These are phyloP conservation scores for Coccomyxa sp. DNA, from an alignment of 139 green algal genomes.

Conservation along the genomic window DNA sequence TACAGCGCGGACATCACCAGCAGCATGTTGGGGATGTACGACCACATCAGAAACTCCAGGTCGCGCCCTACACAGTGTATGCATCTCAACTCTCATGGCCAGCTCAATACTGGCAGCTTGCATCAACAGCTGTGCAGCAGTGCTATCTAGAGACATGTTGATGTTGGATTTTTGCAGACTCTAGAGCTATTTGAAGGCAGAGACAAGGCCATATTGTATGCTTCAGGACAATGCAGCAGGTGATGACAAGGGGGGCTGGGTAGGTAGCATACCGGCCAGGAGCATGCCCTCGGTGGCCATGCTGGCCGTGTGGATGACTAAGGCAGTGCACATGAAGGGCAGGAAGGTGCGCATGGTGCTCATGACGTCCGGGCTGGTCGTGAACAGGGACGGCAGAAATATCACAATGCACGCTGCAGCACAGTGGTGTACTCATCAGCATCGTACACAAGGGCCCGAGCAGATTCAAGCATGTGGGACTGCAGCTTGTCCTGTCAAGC, in stretches of 20 bases:
- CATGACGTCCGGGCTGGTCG: conserved; percentile 15
- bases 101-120: neutral
- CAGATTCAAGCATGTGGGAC: too few relatives aligned
- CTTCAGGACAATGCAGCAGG: too few relatives aligned
- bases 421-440: neutral
- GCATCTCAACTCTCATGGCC: neutral
- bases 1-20: neutral
- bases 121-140: too few relatives aligned
- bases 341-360: neutral
- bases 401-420: neutral
- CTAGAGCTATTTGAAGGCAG: too few relatives aligned
- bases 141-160: too few relatives aligned
- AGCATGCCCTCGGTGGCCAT: conserved; percentile 41
- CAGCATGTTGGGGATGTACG: conserved; percentile 24
- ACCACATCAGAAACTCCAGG: conserved; percentile 14
- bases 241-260: neutral
- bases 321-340: conserved; percentile 9
- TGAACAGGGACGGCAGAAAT: conserved; percentile 17
- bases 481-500: too few relatives aligned
- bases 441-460: too few relatives aligned
- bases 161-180: too few relatives aligned
- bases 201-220: too few relatives aligned
- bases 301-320: conserved; percentile 30
- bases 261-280: conserved; percentile 12
- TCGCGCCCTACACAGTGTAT: conserved; percentile 16